Evolutionary conservation across 1,139 yeast species (phyloP), one percentile per base, ranked within the genome.

Genomic region (Blastobotrys petasosporus): DNA sequence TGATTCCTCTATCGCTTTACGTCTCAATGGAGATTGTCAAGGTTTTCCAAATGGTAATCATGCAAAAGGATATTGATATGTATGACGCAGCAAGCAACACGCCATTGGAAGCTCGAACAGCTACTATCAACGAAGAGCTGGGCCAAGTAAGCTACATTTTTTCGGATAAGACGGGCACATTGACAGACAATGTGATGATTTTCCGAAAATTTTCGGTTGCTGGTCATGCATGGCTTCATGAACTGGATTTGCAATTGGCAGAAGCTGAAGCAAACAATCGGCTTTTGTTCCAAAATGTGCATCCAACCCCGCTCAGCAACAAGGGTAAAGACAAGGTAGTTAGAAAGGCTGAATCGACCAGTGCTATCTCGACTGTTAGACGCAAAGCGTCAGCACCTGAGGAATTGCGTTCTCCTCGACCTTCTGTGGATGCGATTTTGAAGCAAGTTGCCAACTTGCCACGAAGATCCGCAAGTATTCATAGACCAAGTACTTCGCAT

Each of bases 1-100:
- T 94, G 68, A 94, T 94, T 61, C 98, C 98, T 0, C 71, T 92
- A 34, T 92, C 98, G 0, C 76, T 94, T 37, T 94, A 94, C 60
- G 98, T 92, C 29, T 88, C 97, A 0, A 85, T 92, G 90, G 99
- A 94, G 61, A 83, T 92, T 51, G 88, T 92, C 59, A 92, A 92
- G 62, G 84, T 85, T 2, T 78, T 84, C 68, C 98, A 94, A 63
- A 75, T 88, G 64, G 65, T 82, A 38, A 71, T 90, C 51, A 69
- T 94, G 58, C 95, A 87, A 61, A 80, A 79, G 75, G 98, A 94
- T 66, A 77, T 92, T 44, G 98, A 94, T 64, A 87, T 94, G 96
- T 94, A 92, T 60, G 88, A 92, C 62, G 75, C 71, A 15, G 84
- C 79, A 37, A 75, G 88, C 3, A 79, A 92, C 59, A 92, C 96